phyloP scores from a whole-genome alignment of 768 basidiomycete species.

The Mycena albidolilacea region DNA sequence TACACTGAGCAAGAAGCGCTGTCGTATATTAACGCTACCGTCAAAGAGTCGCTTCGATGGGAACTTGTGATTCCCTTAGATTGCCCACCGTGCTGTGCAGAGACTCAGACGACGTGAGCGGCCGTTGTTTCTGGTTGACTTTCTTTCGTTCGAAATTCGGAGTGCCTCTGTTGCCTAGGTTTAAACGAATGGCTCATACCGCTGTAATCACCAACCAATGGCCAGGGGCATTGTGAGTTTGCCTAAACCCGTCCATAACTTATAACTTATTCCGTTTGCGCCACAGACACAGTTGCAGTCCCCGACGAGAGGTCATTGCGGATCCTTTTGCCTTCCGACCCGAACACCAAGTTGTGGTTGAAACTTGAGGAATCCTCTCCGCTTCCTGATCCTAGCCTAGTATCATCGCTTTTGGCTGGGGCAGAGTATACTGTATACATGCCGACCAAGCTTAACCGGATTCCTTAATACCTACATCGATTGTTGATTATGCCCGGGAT shows the following conservation, averaged over 20 bases:
- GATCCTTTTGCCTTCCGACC: constrained; percentile 49
- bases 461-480: neutral
- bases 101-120: constrained; percentile 27
- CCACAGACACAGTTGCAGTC: constrained; percentile 13
- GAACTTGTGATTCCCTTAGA: constrained; percentile 27
- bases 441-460: neutral
- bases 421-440: constrained; percentile 34
- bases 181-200: constrained; percentile 43
- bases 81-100: constrained; percentile 32
- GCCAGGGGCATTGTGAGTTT: constrained; percentile 13
- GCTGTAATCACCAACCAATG: constrained; percentile 38
- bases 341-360: constrained; percentile 43
- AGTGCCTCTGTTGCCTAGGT: neutral
- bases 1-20: constrained; percentile 21
- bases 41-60: constrained; percentile 31
- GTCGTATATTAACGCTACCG: constrained; percentile 25
- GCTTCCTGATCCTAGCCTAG: constrained; percentile 30
- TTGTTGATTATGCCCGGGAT: constrained; percentile 36
- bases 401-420: constrained; percentile 41
- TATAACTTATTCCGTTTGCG: constrained; percentile 19
- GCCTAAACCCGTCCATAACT: neutral
- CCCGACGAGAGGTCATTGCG: constrained; percentile 45
- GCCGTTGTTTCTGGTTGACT: neutral
- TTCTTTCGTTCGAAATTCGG: neutral
- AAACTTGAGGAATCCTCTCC: neutral